A percentile compares a stretch with the other conserved stretches of the same genome.
Conservation (phyloP, 176 grass and related monocot genomes). For the Avena atlantica region DNA sequence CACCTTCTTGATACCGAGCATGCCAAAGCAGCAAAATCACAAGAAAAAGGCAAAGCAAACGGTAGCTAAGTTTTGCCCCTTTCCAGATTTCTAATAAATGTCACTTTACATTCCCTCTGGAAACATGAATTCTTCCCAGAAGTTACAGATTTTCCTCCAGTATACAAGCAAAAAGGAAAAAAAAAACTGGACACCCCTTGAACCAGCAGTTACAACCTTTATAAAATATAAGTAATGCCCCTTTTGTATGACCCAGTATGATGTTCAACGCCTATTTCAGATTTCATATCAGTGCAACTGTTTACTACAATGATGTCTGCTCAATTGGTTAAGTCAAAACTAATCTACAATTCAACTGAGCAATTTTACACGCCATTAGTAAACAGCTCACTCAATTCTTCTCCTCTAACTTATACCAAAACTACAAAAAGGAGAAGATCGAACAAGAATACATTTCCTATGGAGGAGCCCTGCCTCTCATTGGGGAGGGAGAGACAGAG, state of each 20-base stretch:
- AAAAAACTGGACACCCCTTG: neutral
- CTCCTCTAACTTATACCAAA: constrained; percentile 23
- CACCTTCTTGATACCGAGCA: neutral
- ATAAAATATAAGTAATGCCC: neutral
- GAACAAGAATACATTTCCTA: constrained; percentile 23
- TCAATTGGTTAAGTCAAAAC: constrained; percentile 42
- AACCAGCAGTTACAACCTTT: neutral
- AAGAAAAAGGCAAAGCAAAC: neutral
- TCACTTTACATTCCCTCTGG: neutral
- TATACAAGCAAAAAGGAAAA: neutral
- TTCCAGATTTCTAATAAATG: neutral
- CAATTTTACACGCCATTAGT: constrained; percentile 37
- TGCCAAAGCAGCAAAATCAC: neutral
- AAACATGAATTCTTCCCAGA: neutral
- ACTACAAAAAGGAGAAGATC: constrained; percentile 24
- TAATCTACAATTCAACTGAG: constrained; percentile 58
- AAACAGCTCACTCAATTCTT: constrained; percentile 20
- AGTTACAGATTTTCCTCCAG: neutral
- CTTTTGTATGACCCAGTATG: neutral
- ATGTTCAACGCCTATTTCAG: neutral
- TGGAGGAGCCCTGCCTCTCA: constrained; percentile 10
- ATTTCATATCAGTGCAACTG: constrained; percentile 12
- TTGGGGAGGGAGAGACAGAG: constrained; percentile 1
- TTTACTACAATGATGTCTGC: constrained; percentile 2
- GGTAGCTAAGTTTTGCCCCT: neutral